Percentiles rank a stretch among this genome's conserved stretches.
Evolutionary conservation across 2,329 filamentous ascomycete species (phyloP).

Genomic region (Diaporthe humulicola): DNA sequence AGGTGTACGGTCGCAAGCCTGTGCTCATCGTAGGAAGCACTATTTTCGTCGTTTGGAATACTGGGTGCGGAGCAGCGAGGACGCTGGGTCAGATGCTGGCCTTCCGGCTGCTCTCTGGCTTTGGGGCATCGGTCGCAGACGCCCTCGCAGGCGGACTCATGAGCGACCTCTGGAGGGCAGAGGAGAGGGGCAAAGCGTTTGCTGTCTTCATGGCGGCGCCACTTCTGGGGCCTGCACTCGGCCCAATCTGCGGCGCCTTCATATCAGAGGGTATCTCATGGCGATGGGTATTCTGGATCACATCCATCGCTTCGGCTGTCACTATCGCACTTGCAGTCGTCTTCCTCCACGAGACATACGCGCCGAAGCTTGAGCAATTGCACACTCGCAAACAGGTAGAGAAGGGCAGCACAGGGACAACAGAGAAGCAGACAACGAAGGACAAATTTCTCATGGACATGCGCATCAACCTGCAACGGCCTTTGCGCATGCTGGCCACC

Average conservation of each 20-base stretch:
- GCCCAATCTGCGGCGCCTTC: constrained; percentile 75
- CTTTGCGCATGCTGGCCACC: constrained; percentile 59
- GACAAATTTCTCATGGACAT: constrained; percentile 1
- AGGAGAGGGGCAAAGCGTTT: constrained; percentile 71
- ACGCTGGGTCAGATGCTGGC: constrained; percentile 11
- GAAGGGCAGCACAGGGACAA: neutral
- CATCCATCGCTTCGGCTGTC: constrained; percentile 67
- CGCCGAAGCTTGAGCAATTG: constrained; percentile 60
- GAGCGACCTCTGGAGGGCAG: constrained; percentile 66
- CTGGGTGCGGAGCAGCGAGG: constrained; percentile 12
- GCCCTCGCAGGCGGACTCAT: constrained; percentile 15
- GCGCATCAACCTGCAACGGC: constrained; percentile 48
- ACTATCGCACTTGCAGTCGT: constrained; percentile 69
- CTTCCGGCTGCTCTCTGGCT: constrained; percentile 4
- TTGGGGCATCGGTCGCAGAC: constrained; percentile 7
- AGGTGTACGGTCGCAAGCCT: constrained; percentile 50
- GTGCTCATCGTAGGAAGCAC: constrained; percentile 46
- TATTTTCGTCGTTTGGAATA: constrained; percentile 21
- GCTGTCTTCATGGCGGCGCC: constrained; percentile 72
- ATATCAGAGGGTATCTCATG: constrained; percentile 73
- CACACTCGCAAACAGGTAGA: neutral
- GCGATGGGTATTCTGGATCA: constrained; percentile 79
- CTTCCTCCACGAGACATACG: constrained; percentile 74
- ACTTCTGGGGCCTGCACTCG: constrained; percentile 74
- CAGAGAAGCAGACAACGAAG: neutral